Evolutionary conservation across 2,329 filamentous ascomycete species (phyloP).

Genomic region (Fusarium mundagurra): DNA sequence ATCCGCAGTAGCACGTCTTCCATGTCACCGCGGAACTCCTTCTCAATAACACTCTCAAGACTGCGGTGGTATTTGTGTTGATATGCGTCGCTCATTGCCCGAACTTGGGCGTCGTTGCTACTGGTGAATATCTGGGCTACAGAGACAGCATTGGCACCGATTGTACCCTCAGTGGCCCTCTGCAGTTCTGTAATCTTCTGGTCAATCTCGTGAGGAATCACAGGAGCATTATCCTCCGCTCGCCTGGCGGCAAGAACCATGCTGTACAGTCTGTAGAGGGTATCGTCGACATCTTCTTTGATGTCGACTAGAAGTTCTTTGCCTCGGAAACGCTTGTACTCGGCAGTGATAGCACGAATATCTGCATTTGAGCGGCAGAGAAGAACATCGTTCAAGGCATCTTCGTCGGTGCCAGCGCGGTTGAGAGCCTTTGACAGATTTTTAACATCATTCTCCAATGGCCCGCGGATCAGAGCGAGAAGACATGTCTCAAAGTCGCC

Average conservation of each 20-base stretch:
- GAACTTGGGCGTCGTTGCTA: conserved; percentile 47
- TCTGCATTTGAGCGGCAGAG: conserved; percentile 51
- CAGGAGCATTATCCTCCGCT: conserved; percentile 42
- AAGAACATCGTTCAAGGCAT: conserved; percentile 48
- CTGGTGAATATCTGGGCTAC: conserved; percentile 47
- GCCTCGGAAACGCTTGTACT: conserved; percentile 44
- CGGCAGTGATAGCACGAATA: conserved; percentile 45
- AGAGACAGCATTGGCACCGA: conserved; percentile 44
- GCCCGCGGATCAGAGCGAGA: conserved; percentile 45
- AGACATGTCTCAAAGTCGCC: conserved; percentile 46
- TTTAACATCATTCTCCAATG: conserved; percentile 47
- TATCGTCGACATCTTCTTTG: conserved; percentile 46
- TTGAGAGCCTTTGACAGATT: conserved; percentile 45
- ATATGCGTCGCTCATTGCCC: conserved; percentile 44
- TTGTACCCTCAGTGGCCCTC: conserved; percentile 45
- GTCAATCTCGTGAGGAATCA: conserved; percentile 45
- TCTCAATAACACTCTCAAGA: conserved; percentile 47
- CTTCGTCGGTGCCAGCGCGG: conserved; percentile 47
- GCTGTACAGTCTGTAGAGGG: conserved; percentile 47
- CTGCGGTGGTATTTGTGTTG: conserved; percentile 47
- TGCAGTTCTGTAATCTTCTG: conserved; percentile 48
- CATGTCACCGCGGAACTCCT: conserved; percentile 49
- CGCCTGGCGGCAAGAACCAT: conserved; percentile 45
- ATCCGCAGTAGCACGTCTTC: conserved; percentile 48
- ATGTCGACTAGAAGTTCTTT: conserved; percentile 46